phyloP scores from a whole-genome alignment of 2,329 filamentous ascomycete species.

The Talaromyces islandicus region DNA sequence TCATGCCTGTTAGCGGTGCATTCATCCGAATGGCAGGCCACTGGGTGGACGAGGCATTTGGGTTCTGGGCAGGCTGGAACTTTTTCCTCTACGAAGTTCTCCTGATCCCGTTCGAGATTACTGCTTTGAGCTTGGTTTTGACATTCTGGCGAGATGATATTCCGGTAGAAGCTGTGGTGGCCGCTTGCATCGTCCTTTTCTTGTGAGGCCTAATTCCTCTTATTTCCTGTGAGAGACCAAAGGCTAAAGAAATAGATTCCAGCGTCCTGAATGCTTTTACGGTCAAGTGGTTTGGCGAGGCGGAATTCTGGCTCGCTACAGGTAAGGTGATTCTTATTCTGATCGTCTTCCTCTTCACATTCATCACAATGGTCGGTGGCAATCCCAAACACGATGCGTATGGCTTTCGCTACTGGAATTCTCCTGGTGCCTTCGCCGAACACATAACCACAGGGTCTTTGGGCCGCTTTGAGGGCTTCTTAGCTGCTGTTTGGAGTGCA shows the following conservation, averaged over 20 bases:
- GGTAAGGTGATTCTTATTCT: constrained; percentile 56
- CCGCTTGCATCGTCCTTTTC: constrained; percentile 54
- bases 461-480: constrained; percentile 54
- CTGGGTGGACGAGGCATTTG: constrained; percentile 73
- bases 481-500: constrained; percentile 63
- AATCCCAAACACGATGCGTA: constrained; percentile 44
- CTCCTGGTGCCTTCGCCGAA: constrained; percentile 47
- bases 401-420: constrained; percentile 57
- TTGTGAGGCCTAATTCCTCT: constrained; percentile 38
- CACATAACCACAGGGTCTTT: constrained; percentile 34
- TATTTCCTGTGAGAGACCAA: background rate
- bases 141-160: constrained; percentile 12
- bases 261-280: constrained; percentile 55
- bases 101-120: constrained; percentile 4
- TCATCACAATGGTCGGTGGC: constrained; percentile 11
- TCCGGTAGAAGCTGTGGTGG: constrained; percentile 54
- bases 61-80: constrained; percentile 72
- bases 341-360: constrained; percentile 19
- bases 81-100: constrained; percentile 7
- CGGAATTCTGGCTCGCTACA: constrained; percentile 56
- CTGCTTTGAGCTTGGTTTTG: background rate
- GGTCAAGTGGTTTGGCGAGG: constrained; percentile 55
- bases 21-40: constrained; percentile 75
- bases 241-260: constrained; percentile 21
- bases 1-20: constrained; percentile 69